phyloP scores from a whole-genome alignment of 306 rosid genomes.

The Abrus pulchellus region DNA sequence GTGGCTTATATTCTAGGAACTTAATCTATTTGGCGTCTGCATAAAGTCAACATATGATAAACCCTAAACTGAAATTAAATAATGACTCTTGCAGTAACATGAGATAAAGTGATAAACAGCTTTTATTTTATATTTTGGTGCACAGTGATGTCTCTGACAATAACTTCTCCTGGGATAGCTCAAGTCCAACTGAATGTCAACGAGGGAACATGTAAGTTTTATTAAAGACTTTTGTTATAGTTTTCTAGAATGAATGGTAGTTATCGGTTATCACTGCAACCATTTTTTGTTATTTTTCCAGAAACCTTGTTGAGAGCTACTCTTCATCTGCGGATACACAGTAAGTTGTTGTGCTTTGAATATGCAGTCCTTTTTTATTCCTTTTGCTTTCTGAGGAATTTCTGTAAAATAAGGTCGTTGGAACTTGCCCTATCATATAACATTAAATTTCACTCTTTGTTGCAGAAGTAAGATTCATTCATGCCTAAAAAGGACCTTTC shows the following conservation, averaged over 20 bases:
- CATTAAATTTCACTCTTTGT: constrained; percentile 26
- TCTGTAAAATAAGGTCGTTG: constrained; percentile 36
- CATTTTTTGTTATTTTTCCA: constrained; percentile 55
- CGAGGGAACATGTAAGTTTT: constrained; percentile 81
- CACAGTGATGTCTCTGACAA: constrained; percentile 87
- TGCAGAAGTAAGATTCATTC: constrained; percentile 63
- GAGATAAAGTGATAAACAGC: constrained; percentile 19
- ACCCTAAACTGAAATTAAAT: not conserved
- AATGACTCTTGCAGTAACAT: constrained; percentile 6
- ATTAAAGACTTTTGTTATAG: constrained; percentile 21
- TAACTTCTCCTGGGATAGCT: constrained; percentile 79
- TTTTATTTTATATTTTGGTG: constrained; percentile 48
- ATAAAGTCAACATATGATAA: constrained; percentile 24
- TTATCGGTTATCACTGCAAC: constrained; percentile 36
- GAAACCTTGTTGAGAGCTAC: constrained; percentile 90
- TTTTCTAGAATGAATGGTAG: constrained; percentile 1
- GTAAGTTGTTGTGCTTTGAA: constrained; percentile 60
- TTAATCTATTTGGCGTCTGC: constrained; percentile 21
- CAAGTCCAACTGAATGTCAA: constrained; percentile 75
- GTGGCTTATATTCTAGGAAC: constrained; percentile 16
- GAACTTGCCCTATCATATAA: constrained; percentile 27
- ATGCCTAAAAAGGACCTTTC: constrained; percentile 79
- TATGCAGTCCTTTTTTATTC: constrained; percentile 23
- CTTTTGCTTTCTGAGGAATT: constrained; percentile 22
- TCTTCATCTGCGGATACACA: constrained; percentile 60